phyloP scores from a whole-genome alignment of 768 basidiomycete genomes.

The Suillus sp. region DNA sequence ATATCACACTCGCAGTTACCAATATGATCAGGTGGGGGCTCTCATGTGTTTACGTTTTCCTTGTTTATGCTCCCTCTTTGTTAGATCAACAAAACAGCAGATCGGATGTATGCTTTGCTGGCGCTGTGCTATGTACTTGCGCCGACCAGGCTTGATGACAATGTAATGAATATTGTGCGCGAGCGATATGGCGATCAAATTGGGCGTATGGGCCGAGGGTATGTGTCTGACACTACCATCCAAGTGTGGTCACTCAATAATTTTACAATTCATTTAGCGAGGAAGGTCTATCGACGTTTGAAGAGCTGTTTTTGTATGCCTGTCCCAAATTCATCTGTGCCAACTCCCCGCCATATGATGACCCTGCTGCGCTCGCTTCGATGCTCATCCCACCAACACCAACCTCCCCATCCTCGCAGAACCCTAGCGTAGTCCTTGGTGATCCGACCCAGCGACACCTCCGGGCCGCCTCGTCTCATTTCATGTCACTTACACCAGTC shows the following conservation, averaged over 20 bases:
- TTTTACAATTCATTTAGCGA: slow-evolving; percentile 41
- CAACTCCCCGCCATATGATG: slow-evolving; percentile 93
- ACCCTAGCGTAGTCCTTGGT: slow-evolving; percentile 21
- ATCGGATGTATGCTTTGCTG: slow-evolving; percentile 96
- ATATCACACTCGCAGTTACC: slow-evolving; percentile 95
- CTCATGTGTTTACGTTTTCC: neutral
- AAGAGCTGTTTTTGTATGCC: slow-evolving; percentile 92
- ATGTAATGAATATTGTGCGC: slow-evolving; percentile 89
- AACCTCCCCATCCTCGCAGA: slow-evolving; percentile 34
- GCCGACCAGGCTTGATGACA: slow-evolving; percentile 91
- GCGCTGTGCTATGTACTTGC: slow-evolving; percentile 93
- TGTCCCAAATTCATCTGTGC: slow-evolving; percentile 97
- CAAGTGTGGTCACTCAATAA: neutral
- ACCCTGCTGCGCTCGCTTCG: slow-evolving; percentile 58
- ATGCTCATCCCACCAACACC: slow-evolving; percentile 44
- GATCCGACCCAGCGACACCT: slow-evolving; percentile 89
- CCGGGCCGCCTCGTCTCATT: slow-evolving; percentile 80
- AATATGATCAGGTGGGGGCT: slow-evolving; percentile 82
- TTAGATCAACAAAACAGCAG: slow-evolving; percentile 95
- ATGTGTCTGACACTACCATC: slow-evolving; percentile 37
- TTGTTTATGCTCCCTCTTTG: neutral
- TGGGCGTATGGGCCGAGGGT: slow-evolving; percentile 81
- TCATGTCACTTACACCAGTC: slow-evolving; percentile 71
- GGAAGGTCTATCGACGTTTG: slow-evolving; percentile 77
- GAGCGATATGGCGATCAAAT: slow-evolving; percentile 95